These are phyloP conservation scores for Pyrenochaeta sp. DNA, from an alignment of 2,329 filamentous ascomycete species.

Conservation along the genomic window DNA sequence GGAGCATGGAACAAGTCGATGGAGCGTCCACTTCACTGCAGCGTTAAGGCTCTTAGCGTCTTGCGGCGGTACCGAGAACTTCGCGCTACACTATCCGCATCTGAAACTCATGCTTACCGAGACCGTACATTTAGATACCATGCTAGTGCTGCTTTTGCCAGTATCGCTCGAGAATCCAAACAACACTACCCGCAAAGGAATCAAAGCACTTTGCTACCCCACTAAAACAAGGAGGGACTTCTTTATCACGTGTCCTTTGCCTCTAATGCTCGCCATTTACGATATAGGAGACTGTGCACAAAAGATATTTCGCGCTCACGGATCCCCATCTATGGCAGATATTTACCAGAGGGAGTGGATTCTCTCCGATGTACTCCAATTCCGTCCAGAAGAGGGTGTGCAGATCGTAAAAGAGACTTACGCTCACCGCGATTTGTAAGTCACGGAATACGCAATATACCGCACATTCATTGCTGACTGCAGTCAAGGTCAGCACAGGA, in stretches of 20 bases:
- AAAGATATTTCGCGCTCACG: constrained; percentile 10
- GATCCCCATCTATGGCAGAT: constrained; percentile 8
- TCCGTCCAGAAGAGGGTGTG: constrained; percentile 16
- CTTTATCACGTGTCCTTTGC: constrained; percentile 22
- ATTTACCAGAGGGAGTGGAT: constrained; percentile 27
- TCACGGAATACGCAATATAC: neutral
- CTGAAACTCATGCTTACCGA: constrained; percentile 21
- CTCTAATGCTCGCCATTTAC: constrained; percentile 21
- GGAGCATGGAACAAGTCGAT: constrained; percentile 27
- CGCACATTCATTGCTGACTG: neutral
- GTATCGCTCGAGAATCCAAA: constrained; percentile 18
- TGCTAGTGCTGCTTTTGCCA: constrained; percentile 22
- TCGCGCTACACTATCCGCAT: constrained; percentile 28
- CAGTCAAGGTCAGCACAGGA: neutral
- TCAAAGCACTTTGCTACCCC: constrained; percentile 22
- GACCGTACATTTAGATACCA: constrained; percentile 23
- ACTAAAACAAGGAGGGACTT: constrained; percentile 13
- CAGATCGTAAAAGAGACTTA: constrained; percentile 11
- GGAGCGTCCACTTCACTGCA: constrained; percentile 28
- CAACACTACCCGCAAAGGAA: constrained; percentile 19
- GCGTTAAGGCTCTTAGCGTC: constrained; percentile 24
- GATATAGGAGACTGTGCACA: constrained; percentile 25
- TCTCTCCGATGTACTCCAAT: constrained; percentile 22
- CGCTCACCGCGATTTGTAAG: constrained; percentile 16
- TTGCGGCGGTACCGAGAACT: constrained; percentile 27